These are phyloP conservation scores for Hyaloscypha variabilis DNA, from an alignment of 495 filamentous ascomycete species.

Conservation along the genomic window DNA sequence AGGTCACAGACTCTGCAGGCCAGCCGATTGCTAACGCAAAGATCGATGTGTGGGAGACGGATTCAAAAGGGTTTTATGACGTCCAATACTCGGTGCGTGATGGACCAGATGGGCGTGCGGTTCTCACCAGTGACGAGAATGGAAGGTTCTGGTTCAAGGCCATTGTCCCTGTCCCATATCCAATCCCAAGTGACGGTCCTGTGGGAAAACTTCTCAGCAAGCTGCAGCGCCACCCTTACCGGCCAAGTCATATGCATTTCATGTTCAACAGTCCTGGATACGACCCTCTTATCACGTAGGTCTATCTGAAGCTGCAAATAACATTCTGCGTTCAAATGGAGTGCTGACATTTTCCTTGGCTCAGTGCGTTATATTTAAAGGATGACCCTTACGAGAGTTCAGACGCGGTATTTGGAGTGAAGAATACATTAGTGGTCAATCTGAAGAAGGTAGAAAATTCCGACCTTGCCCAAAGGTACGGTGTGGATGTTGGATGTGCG, in stretches of 20 bases:
- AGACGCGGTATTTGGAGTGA: conserved; percentile 93
- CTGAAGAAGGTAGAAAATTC: conserved; percentile 64
- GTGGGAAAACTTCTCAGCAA: conserved; percentile 75
- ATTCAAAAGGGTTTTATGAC: too few relatives aligned
- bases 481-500: conserved; percentile 68
- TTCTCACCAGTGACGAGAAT: conserved; percentile 62
- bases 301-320: too few relatives aligned
- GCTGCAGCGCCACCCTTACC: conserved; percentile 75
- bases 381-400: conserved; percentile 88
- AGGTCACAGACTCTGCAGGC: too few relatives aligned
- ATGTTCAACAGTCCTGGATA: conserved; percentile 88
- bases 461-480: conserved; percentile 62
- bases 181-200: conserved; percentile 88
- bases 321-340: conserved; percentile 39
- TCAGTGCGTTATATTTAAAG: conserved; percentile 71
- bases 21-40: too few relatives aligned
- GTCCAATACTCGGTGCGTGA: too few relatives aligned
- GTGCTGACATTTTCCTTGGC: conserved; percentile 35
- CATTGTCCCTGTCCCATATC: conserved; percentile 85
- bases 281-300: conserved; percentile 78
- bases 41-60: too few relatives aligned
- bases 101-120: too few relatives aligned
- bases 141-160: conserved; percentile 89
- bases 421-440: conserved; percentile 78
- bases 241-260: conserved; percentile 92